Percentiles rank a stretch among this genome's conserved stretches.
Conservation (phyloP, 1,284 basidiomycete species). For the Papiliotrema flavescens region DNA sequence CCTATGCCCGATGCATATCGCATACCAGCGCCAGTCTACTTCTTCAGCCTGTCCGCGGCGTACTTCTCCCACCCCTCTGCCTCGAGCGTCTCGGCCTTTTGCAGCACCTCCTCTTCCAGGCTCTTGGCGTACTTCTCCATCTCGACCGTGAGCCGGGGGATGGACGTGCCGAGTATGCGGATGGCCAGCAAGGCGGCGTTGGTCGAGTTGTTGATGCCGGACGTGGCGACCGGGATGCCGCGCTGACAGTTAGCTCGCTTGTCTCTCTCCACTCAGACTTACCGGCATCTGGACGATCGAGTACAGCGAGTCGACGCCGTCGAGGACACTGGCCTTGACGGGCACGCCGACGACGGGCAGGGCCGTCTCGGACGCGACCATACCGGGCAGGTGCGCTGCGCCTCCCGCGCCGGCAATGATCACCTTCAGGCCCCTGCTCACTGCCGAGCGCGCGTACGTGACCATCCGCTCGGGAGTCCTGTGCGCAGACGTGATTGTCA, state of each 20-base stretch:
- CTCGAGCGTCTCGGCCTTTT: slow-evolving; percentile 73
- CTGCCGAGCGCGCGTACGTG: slow-evolving; percentile 74
- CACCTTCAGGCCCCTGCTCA: slow-evolving; percentile 66
- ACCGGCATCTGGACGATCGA: slow-evolving; percentile 99
- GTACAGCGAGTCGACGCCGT: slow-evolving; percentile 93
- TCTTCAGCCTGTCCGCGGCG: slow-evolving; percentile 50
- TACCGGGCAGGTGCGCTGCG: slow-evolving; percentile 94
- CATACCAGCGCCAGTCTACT: slow-evolving; percentile 22
- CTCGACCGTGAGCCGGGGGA: slow-evolving; percentile 61
- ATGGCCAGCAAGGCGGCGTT: slow-evolving; percentile 92
- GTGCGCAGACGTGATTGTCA: slow-evolving; percentile 95
- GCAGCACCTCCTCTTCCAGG: slow-evolving; percentile 78
- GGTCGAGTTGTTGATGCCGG: slow-evolving; percentile 93
- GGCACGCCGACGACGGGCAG: slow-evolving; percentile 96
- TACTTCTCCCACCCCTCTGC: slow-evolving; percentile 86
- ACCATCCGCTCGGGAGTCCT: slow-evolving; percentile 86
- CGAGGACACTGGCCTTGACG: slow-evolving; percentile 88
- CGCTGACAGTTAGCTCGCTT: slow-evolving; percentile 54
- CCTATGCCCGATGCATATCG: too few species aligned
- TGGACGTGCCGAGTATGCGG: slow-evolving; percentile 74
- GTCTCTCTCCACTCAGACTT: slow-evolving; percentile 40
- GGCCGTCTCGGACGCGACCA: slow-evolving; percentile 92
- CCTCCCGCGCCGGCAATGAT: slow-evolving; percentile 97
- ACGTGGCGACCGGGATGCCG: slow-evolving; percentile 94
- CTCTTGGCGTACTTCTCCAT: slow-evolving; percentile 74